Base-by-base conservation (phyloP, 106 monocot species). In the Acorus gramineus region DNA sequence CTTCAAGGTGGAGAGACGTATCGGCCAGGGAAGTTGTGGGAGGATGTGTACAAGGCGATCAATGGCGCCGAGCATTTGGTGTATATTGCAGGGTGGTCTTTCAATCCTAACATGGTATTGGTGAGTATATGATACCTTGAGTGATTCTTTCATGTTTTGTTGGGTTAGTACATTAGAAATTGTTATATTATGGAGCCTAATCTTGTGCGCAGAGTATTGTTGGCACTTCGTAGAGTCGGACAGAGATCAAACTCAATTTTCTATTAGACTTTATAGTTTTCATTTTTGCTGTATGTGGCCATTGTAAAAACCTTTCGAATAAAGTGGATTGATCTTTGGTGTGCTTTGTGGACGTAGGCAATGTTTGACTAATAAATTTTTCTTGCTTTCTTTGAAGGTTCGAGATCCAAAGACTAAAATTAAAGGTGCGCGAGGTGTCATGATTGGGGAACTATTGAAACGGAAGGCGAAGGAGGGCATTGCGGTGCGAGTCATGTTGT, bases 71-170 rank as follows among this genome's bases (percentile, higher is more conserved):
- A 73, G 59, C 69, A 64, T 57, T 62, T 86, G 6, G 52, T 86
- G 3, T 86, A 79, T 58, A 79, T 86, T n/a, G 75, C 76, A 0
- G 81, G 78, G 11, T 86, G 85, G 85, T 81, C 85, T 3, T 49
- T 86, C 64, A 86, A 86, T 63, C 76, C 72, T 14, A 79, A 66
- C 3, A 14, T 79, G 13, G 75, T 76, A 43, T 78, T 85, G 28
- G 78, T 85, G 69, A 58, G 76, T 14, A 49, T 8, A 4, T 8
- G 52, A 3, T 14, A n/a, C n/a, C n/a, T 28, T 8, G 28, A 28
- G 28, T 1, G 28, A 28, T 57, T n/a, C 12, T 28, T 61, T 6
- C 5, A 9, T 44, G 5, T 44, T 4, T 7, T 28, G 14, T 7
- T 28, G 28, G 28, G 28, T 28, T 28, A 28, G 28, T 28, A 28